Percentiles rank a stretch among this genome's conserved stretches.
These are phyloP conservation scores for Gomphus sp. DNA, from an alignment of 1,284 basidiomycete genomes.

Conservation along the genomic window DNA sequence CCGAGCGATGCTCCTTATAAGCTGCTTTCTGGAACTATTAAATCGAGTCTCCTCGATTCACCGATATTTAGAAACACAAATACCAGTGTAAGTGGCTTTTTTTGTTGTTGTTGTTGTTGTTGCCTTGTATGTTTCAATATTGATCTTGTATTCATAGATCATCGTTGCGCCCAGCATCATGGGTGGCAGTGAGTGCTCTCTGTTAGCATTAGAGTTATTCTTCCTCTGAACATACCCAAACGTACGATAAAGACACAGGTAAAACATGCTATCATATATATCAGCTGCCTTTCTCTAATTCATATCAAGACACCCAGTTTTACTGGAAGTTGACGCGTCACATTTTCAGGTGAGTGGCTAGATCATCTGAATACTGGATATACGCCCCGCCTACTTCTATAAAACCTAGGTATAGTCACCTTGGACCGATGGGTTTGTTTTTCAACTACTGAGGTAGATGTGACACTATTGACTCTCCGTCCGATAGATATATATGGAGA, in stretches of 20 bases:
- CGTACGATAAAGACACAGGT: constrained; percentile 23
- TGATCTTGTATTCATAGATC: constrained; percentile 16
- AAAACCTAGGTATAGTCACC: constrained; percentile 35
- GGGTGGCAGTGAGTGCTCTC: constrained; percentile 29
- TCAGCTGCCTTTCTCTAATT: not conserved
- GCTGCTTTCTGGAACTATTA: constrained; percentile 41
- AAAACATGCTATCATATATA: constrained; percentile 3
- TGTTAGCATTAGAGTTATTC: not conserved
- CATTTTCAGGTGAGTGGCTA: constrained; percentile 22
- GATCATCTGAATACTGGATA: not conserved
- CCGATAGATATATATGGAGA: constrained; percentile 6
- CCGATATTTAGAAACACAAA: not conserved
- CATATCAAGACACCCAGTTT: constrained; percentile 35
- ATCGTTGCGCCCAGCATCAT: constrained; percentile 43
- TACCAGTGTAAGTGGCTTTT: not conserved
- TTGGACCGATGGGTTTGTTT: constrained; percentile 4
- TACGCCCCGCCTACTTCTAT: not conserved
- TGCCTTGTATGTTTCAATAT: not conserved
- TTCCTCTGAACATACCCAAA: not conserved
- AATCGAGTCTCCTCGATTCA: constrained; percentile 19
- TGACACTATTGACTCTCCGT: not conserved
- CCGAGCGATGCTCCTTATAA: constrained; percentile 33
- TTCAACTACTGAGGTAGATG: not conserved
- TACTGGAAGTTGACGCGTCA: constrained; percentile 34
- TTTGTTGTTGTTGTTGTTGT: too few relatives aligned